Conservation (phyloP, 1,284 basidiomycete species). For the Irpex rosettiformis region DNA sequence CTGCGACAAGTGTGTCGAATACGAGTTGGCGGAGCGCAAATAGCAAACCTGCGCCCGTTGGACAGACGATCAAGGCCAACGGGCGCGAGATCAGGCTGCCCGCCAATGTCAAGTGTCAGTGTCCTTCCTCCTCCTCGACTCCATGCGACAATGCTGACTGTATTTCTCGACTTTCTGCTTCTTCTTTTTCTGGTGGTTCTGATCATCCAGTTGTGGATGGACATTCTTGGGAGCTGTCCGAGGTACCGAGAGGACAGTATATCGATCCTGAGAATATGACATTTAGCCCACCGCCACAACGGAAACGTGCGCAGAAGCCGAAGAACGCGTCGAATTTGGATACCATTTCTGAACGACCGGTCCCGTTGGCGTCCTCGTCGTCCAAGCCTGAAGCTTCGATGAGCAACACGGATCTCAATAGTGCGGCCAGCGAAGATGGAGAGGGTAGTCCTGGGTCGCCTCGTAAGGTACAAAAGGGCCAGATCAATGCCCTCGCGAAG, state of each 20-base stretch:
- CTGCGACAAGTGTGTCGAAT: slow-evolving; percentile 71
- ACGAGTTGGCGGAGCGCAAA: slow-evolving; percentile 57
- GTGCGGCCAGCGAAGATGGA: slow-evolving; percentile 45
- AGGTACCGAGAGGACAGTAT: slow-evolving; percentile 62
- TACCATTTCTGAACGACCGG: slow-evolving; percentile 69
- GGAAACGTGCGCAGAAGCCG: slow-evolving; percentile 64
- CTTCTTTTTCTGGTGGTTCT: neutral
- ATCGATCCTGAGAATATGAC: slow-evolving; percentile 58
- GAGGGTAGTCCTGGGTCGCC: slow-evolving; percentile 29
- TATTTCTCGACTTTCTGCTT: slow-evolving; percentile 7
- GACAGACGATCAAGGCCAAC: slow-evolving; percentile 1
- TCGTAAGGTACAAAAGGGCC: slow-evolving; percentile 80
- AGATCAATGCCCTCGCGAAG: slow-evolving; percentile 81
- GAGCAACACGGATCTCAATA: slow-evolving; percentile 64
- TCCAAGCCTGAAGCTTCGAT: slow-evolving; percentile 52
- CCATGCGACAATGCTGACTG: slow-evolving; percentile 2
- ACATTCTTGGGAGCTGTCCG: slow-evolving; percentile 67
- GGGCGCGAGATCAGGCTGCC: slow-evolving; percentile 32
- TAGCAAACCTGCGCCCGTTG: slow-evolving; percentile 19
- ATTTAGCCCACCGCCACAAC: slow-evolving; percentile 55
- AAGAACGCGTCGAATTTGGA: slow-evolving; percentile 58
- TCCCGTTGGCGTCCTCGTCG: slow-evolving; percentile 2
- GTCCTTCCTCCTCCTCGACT: slow-evolving; percentile 1
- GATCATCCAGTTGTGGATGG: slow-evolving; percentile 59
- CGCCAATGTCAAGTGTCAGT: slow-evolving; percentile 78